phyloP scores from a whole-genome alignment of 371 early-diverging fungal species.

The Gilbertella persicaria region DNA sequence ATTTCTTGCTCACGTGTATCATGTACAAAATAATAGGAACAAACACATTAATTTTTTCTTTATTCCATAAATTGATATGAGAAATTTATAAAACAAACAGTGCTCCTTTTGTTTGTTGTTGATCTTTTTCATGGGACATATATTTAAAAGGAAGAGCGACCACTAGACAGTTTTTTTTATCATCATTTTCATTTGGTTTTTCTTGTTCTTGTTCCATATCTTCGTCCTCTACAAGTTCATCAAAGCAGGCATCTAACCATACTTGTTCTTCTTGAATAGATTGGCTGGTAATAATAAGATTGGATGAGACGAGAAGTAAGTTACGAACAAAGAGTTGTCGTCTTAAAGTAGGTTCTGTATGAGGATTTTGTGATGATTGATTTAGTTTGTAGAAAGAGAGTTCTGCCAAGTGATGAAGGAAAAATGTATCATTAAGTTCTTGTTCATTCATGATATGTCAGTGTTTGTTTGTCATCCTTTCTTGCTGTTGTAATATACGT shows the following conservation, averaged over 20 bases:
- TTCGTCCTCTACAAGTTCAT: conserved; percentile 30
- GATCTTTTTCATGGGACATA: background rate
- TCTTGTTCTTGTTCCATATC: conserved; percentile 13
- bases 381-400: conserved; percentile 37
- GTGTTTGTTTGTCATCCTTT: background rate
- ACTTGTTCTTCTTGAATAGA: conserved; percentile 28
- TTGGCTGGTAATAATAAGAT: conserved; percentile 11
- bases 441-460: background rate
- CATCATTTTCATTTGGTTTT: conserved; percentile 1
- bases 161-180: conserved; percentile 5
- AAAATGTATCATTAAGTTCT: background rate
- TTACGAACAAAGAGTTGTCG: conserved; percentile 42
- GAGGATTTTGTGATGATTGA: conserved; percentile 15
- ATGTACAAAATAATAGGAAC: conserved; percentile 24
- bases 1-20: background rate
- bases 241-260: conserved; percentile 45
- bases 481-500: too few relatives aligned
- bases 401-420: conserved; percentile 27
- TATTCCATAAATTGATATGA: background rate
- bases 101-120: background rate
- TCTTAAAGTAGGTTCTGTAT: conserved; percentile 28
- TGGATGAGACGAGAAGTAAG: conserved; percentile 21
- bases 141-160: conserved; percentile 16
- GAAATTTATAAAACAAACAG: background rate
- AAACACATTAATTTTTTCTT: conserved; percentile 19